Conservation (phyloP, 1,139 yeast species). For the Kodamaea sp. region DNA sequence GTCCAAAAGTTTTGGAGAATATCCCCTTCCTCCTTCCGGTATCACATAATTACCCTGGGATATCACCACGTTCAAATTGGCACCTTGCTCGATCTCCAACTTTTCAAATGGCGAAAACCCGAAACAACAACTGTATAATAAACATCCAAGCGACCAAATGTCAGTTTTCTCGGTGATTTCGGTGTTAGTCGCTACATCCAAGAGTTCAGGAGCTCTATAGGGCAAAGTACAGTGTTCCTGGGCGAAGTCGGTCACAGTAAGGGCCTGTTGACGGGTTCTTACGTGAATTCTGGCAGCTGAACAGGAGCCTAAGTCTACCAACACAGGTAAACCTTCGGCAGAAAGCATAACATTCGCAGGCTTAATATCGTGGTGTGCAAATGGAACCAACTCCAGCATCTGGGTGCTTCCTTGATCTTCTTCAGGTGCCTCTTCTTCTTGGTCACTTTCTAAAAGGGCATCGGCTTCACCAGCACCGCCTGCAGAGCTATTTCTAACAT, state of each 20-base stretch:
- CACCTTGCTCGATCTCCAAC: slow-evolving; percentile 79
- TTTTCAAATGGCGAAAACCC: slow-evolving; percentile 86
- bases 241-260: slow-evolving; percentile 76
- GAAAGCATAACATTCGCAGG: slow-evolving; percentile 88
- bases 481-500: slow-evolving; percentile 23
- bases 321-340: slow-evolving; percentile 70
- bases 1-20: slow-evolving; percentile 55
- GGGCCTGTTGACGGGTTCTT: slow-evolving; percentile 66
- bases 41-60: slow-evolving; percentile 66
- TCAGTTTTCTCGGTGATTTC: slow-evolving; percentile 73
- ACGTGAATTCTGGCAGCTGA: slow-evolving; percentile 59
- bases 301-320: slow-evolving; percentile 85
- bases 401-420: slow-evolving; percentile 37
- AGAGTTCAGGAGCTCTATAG: slow-evolving; percentile 86
- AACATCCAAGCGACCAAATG: slow-evolving; percentile 90
- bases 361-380: slow-evolving; percentile 83
- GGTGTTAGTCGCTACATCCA: slow-evolving; percentile 70
- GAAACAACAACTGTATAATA: slow-evolving; percentile 74
- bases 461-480: slow-evolving; percentile 30
- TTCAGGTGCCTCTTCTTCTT: slow-evolving; percentile 26
- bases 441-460: slow-evolving; percentile 31
- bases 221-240: slow-evolving; percentile 87
- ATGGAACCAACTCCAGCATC: slow-evolving; percentile 62
- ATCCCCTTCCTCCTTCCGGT: slow-evolving; percentile 53
- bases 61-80: slow-evolving; percentile 76